A percentile compares a stretch with the other conserved stretches of the same genome.
Conservation (phyloP, 1,284 basidiomycete species). For the Irpex sp. region DNA sequence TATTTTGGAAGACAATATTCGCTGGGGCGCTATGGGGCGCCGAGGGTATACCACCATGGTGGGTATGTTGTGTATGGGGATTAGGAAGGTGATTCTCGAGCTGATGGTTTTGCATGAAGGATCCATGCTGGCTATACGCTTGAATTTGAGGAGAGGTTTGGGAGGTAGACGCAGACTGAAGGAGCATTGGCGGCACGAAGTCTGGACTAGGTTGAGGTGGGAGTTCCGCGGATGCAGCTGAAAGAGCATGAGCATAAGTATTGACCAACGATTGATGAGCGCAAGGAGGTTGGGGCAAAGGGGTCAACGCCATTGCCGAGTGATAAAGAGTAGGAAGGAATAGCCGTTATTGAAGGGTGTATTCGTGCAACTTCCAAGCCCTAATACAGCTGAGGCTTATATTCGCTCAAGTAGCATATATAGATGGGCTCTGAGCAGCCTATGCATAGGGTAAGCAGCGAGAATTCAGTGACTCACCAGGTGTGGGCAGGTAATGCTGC, state of each 20-base stretch:
- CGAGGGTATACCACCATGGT: constrained; percentile 22
- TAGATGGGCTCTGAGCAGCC: too few relatives aligned
- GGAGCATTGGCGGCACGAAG: constrained; percentile 60
- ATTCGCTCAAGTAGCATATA: too few relatives aligned
- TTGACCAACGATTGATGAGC: not conserved
- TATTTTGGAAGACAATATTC: constrained; percentile 53
- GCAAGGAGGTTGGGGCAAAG: too few relatives aligned
- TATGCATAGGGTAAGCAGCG: too few relatives aligned
- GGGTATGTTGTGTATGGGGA: not conserved
- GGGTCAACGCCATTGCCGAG: too few relatives aligned
- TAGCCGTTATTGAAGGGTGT: too few relatives aligned
- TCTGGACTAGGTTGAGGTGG: constrained; percentile 57
- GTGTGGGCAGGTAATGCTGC: constrained; percentile 63
- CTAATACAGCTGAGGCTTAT: too few relatives aligned
- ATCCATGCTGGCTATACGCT: constrained; percentile 20
- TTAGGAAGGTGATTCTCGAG: not conserved
- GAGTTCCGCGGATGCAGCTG: constrained; percentile 65
- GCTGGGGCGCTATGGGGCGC: constrained; percentile 55
- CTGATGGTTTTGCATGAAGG: constrained; percentile 22
- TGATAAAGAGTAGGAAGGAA: too few relatives aligned
- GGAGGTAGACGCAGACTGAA: constrained; percentile 31
- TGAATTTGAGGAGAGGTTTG: constrained; percentile 24
- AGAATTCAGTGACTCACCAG: constrained; percentile 40
- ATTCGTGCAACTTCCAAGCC: too few relatives aligned
- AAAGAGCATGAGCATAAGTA: not conserved